Evolutionary conservation across 148 eudicot genomes (phyloP), one percentile per base, ranked within the genome.

Genomic region (Camellia sinensis): DNA sequence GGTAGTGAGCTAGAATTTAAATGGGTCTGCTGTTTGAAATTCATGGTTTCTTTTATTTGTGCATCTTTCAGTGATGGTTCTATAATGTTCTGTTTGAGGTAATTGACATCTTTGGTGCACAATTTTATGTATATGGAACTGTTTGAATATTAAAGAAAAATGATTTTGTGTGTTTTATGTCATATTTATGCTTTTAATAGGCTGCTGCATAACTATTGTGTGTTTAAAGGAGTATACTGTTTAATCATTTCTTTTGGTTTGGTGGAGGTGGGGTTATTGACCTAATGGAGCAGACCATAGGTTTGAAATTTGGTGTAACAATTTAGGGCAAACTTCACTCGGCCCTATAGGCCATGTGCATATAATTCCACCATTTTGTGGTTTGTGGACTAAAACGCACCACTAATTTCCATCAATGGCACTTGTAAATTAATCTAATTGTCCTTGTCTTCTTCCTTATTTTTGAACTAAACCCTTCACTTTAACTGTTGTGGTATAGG

Each of bases 1-100:
- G 79, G 79, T 66, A 29, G 97, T 92, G 73, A 69, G 57, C 65
- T 17, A 18, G 62, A 67, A 43, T 66, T 61, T 29, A 63, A 43
- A 29, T 67, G 60, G 67, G 46, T 45, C 54, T 19, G 45, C 48
- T 6, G 11, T 48, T 19, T 3, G 22, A 9, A 10, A 3, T 44
- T 77, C 53, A 44, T 48, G 21, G 4, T 18, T 4, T 61, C 7
- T 62, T 14, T 48, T 14, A 44, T 29, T 19, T 7, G 0, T 18
- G 54, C 9, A 59, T 10, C 46, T 40, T 46, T 63, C 21, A 44
- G 9, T 37, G 14, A 44, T 44, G 19, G 9, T 77, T n/a, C 45
- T 10, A 9, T 67, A 19, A 3, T 67, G 50, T 67, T 68, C 72
- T 21, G 53, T 12, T 66, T 63, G 22, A 22, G 17, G 14, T 72